Base-by-base conservation (phyloP, 306 rosid genomes). In the Astragalus glycyphyllos region DNA sequence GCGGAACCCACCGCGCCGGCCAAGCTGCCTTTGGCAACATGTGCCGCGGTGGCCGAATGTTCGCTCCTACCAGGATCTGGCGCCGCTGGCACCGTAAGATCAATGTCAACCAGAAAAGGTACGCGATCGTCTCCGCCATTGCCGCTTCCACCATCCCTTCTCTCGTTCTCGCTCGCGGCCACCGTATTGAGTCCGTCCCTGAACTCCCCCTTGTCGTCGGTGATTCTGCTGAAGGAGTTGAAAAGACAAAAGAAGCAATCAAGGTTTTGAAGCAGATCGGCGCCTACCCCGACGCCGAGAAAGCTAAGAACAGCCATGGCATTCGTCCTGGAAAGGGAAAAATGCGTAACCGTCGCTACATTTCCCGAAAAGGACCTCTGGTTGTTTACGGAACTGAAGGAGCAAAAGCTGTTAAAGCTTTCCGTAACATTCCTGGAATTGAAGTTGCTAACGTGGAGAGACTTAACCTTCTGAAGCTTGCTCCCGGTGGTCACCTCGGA, bases 21-120 rank as follows among this genome's bases (percentile, higher is more conserved):
- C 96, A 92, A 72, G 96, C 84, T 5, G 96, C 96, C 4, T 92
- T 89, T 66, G 96, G 98, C 0, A 92, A 92, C 88, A 92, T 92
- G 96, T 92, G 98, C 58, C 95, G 98, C 0, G 98, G 98, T 0
- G 98, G 96, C 0, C 86, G 98, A 34, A 92, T 92, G 98, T 88
- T 92, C 17, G 98, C 98, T 4, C 98, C 98, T 0, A 92, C 98
- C 20, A 88, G 82, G 89, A 92, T 92, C 90, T 92, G 98, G 98
- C 95, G 98, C 35, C 86, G 88, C 1, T 92, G 98, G 98, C 98
- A 92, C 79, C 77, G 98, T 0, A 89, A 79, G 76, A 84, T 92
- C 57, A 89, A 89, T 13, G 96, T 89, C 2, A 92, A 89, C 58
- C 95, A 89, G 77, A 92, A 89, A 72, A 74, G 98, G 0, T 88